Evolutionary conservation across 305 asterid species (phyloP), one percentile per base, ranked within the genome.

Genomic region (Nicotiana rustica): DNA sequence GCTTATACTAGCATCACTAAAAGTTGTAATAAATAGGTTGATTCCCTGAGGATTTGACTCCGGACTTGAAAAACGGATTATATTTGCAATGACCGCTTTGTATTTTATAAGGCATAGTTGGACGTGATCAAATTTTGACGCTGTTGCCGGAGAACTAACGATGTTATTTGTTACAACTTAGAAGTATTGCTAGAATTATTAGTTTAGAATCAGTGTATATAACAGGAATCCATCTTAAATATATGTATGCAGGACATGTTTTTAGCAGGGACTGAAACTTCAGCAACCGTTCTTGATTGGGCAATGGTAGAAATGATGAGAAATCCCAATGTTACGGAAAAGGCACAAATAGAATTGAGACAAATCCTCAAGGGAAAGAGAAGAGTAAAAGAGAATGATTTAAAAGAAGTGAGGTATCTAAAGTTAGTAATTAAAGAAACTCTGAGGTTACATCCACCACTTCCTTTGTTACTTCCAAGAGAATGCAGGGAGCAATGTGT

Each of bases 391-490:
- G 80, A 76, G 17, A 76, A 0, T 76, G 67, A 76, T 55, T 41
- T 76, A 4, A 76, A 76, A 33, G 5, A 55, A 76, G 47, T 8
- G 60, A 29, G 29, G 0, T 76, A 55, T 25, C 17, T 76, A 55
- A 76, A 21, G 10, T 14, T 55, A 57, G 80, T 55, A 19, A 76
- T 76, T 4, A 76, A 76, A 0, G 80, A 76, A 69, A 69, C 77
- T 18, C 17, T 69, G n/a, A 69, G 77, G 10, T 69, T 69, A 41
- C 57, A 69, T 41, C 80, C 80, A 55, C 80, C 67, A 49, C 47
- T 76, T 8, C 80, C 80, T 12, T 8, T 76, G 67, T 76, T 29
- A 52, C 80, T 76, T 57, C 80, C 66, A 55, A 29, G 80, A 33
- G 80, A 76, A 2, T 55, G 80, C 31, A 76, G 47, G 66, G 80